Evolutionary conservation across 31 red algal genomes (phyloP), one percentile per base, ranked within the genome.

Genomic region (Endocladia muricata): DNA sequence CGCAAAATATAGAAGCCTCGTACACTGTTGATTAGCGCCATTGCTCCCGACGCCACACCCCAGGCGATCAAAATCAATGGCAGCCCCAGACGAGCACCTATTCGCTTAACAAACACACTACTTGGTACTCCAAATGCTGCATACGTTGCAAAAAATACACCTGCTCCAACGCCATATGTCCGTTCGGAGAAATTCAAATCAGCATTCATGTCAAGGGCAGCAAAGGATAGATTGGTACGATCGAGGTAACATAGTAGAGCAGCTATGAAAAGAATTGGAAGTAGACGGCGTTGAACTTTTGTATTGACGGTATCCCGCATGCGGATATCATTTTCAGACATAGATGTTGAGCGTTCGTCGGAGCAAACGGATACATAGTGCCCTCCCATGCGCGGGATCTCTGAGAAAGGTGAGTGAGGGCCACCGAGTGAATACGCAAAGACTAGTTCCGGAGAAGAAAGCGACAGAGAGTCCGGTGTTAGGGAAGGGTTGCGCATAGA

Each of bases 211-310:
- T 88, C 84, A 13, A 88, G 84, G 33, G 84, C 84, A 3, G 84
- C 84, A 41, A 88, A 88, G 32, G 73, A 69, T 1, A 88, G 84
- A 54, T 88, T 88, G 9, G 84, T 88, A 37, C 84, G 84, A 40
- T 88, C 84, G 9, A 88, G 75, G 64, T 88, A 88, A 43, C 84
- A 88, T 30, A 88, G 38, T 4, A 88, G 84, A 22, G 84, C 84
- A 19, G 84, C 84, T 8, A 60, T 74, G 74, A 88, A 88, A 23
- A 88, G 84, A 22, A 79, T 64, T 0, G 84, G 84, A 1, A 88
- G 75, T 28, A 88, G 43, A 31, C 84, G 74, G 21, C 74, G 60
- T 61, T 74, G 84, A 26, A 88, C 34, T 60, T 88, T 88, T 19
- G 62, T 44, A 55, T 79, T 79, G 48, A 88, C 84, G 40, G 56